Evolutionary conservation across 2,329 filamentous ascomycete genomes (phyloP).

Genomic region (Verticillium nonalfalfae): DNA sequence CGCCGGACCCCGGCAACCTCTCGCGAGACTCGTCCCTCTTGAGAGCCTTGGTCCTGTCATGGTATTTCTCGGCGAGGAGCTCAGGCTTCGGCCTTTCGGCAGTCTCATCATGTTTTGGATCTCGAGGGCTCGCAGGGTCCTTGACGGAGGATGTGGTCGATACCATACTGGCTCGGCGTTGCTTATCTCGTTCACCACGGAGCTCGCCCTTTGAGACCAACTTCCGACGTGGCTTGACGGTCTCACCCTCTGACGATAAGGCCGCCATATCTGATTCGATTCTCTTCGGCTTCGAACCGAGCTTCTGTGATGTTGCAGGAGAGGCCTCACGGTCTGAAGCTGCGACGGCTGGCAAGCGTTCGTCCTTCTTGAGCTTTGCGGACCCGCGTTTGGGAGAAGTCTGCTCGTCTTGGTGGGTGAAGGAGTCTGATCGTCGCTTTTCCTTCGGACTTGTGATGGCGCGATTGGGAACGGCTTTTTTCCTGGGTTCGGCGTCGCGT

Average conservation of each 20-base stretch:
- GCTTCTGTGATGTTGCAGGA: conserved; percentile 39
- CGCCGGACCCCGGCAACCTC: conserved; percentile 40
- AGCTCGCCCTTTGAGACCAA: conserved; percentile 58
- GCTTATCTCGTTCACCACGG: conserved; percentile 52
- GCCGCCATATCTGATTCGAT: conserved; percentile 46
- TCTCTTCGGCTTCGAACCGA: conserved; percentile 41
- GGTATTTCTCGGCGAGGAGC: conserved; percentile 44
- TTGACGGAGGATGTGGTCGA: conserved; percentile 48
- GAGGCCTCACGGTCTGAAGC: conserved; percentile 48
- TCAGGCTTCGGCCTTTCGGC: conserved; percentile 40
- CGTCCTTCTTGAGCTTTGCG: conserved; percentile 50
- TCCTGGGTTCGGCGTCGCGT: conserved; percentile 36
- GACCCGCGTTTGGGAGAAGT: conserved; percentile 43
- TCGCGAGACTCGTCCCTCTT: conserved; percentile 58
- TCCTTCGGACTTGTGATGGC: conserved; percentile 38
- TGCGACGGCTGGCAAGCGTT: conserved; percentile 37
- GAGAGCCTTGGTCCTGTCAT: conserved; percentile 53
- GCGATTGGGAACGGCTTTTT: conserved; percentile 30
- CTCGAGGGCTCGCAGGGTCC: conserved; percentile 47
- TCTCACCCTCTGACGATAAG: conserved; percentile 50
- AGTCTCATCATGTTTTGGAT: conserved; percentile 40
- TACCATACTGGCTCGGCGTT: conserved; percentile 50
- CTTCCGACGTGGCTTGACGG: conserved; percentile 54
- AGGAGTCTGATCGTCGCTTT: conserved; percentile 38
- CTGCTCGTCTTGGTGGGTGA: conserved; percentile 39